Conservation (phyloP, 1,139 yeast species). For the Suhomyces ambrosiae region DNA sequence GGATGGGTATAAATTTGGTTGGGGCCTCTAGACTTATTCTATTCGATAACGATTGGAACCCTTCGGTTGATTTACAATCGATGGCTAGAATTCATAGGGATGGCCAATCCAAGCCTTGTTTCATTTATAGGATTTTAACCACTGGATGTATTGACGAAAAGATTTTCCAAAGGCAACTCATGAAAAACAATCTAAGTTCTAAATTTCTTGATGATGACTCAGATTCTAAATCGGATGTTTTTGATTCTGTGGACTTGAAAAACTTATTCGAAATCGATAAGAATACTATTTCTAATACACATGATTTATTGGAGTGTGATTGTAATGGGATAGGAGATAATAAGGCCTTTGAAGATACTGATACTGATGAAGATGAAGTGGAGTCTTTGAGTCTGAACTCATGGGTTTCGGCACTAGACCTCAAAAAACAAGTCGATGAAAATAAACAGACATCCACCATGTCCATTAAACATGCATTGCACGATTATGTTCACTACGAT, state of each 20-base stretch:
- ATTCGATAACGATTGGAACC: constrained; percentile 95
- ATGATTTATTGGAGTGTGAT: constrained; percentile 74
- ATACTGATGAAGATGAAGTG: constrained; percentile 17
- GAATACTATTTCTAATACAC: constrained; percentile 69
- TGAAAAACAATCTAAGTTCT: constrained; percentile 79
- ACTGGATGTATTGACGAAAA: constrained; percentile 95
- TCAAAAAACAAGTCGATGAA: constrained; percentile 35
- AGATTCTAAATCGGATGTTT: constrained; percentile 42
- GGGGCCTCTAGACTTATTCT: constrained; percentile 88
- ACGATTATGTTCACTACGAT: constrained; percentile 63
- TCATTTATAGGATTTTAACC: constrained; percentile 77
- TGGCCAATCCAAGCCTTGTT: constrained; percentile 82
- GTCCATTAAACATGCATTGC: constrained; percentile 57
- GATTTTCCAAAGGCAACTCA: constrained; percentile 89
- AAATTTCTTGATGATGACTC: constrained; percentile 66
- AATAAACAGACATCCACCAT: constrained; percentile 32
- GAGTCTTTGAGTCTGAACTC: constrained; percentile 20
- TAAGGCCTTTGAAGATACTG: constrained; percentile 21
- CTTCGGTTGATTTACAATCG: constrained; percentile 89
- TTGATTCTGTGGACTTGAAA: constrained; percentile 64
- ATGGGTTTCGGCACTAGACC: constrained; percentile 59
- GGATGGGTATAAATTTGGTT: constrained; percentile 84
- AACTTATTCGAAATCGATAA: constrained; percentile 68
- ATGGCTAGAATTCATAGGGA: constrained; percentile 96
- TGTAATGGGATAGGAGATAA: constrained; percentile 56